Base-by-base conservation (phyloP, 2,329 filamentous ascomycete genomes). In the Alternaria ethzedia region DNA sequence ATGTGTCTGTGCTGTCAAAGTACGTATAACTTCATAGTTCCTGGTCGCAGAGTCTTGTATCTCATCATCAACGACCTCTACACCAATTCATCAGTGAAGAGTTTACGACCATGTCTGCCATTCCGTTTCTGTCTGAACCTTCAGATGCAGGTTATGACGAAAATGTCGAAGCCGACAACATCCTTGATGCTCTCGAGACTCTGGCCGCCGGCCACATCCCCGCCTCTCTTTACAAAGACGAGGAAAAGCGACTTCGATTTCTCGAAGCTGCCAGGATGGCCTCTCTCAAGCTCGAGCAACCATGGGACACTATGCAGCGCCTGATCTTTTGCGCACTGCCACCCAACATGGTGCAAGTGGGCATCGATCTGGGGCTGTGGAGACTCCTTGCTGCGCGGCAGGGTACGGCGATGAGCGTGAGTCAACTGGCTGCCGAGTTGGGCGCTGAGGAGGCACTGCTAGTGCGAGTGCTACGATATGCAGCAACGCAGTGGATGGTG, bases 401-500 rank as follows among this genome's bases (percentile, higher is more conserved):
- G 11, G 58, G 52, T 11, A 17, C 28, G 21, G 52, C 54, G 21
- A 57, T 61, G 23, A 57, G 58, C 8, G 45, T 43, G 12, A 45
- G 45, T 36, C 52, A 61, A 17, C 9, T 61, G 30, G 58, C 52
- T 26, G 30, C 15, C 8, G 32, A 61, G 28, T 45, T 61, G 45
- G 45, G 58, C 52, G 52, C 44, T 30, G 52, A 61, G 10, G 28
- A 57, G 12, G 51, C 23, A 45, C 52, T 61, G 4, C 25, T 61
- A 11, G 52, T 61, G 23, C 58, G 58, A 30, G 12, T 61, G 17
- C 6, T 61, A 15, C 52, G 58, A 3, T 61, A 56, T 11, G 58
- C 58, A 2, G 58, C 58, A 13, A 57, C 58, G 11, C 58, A 61
- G 17, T 61, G 58, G 58, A 61, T 57, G 58, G 58, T 61, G 32